These are phyloP conservation scores for Trichoderma parareesei DNA, from an alignment of 495 filamentous ascomycete species.

Conservation along the genomic window DNA sequence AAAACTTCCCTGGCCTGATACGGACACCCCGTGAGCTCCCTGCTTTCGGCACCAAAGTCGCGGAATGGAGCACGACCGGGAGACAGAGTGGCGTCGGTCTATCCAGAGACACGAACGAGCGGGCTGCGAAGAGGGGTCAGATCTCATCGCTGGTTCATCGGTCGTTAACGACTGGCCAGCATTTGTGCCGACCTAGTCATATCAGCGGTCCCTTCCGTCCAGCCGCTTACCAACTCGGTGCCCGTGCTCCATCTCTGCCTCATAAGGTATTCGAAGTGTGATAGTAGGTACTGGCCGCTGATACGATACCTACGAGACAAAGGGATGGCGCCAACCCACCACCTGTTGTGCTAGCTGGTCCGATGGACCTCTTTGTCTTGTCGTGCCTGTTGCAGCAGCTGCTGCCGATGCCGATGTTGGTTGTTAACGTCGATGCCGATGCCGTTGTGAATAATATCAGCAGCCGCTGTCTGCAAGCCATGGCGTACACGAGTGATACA, in stretches of 20 bases:
- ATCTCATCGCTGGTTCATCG: conserved; percentile 9
- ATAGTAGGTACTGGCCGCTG: no score
- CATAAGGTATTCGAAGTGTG: not conserved
- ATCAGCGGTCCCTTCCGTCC: conserved; percentile 9
- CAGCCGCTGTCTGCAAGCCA: no score
- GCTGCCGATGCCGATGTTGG: not conserved
- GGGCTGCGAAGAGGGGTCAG: not conserved
- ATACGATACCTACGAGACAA: not conserved
- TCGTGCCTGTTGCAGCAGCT: not conserved
- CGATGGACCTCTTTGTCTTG: not conserved
- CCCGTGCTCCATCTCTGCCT: not conserved
- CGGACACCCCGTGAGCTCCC: not conserved
- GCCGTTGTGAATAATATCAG: no score
- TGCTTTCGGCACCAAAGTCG: not conserved
- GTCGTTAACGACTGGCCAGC: conserved; percentile 10
- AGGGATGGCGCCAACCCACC: not conserved
- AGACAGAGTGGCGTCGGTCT: not conserved
- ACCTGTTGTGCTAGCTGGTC: not conserved
- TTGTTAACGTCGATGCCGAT: no score
- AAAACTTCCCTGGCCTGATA: not conserved
- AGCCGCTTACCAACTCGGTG: not conserved
- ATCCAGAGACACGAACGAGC: conserved; percentile 8
- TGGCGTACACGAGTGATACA: no score
- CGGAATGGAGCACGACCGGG: not conserved
- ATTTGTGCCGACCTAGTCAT: not conserved